Evolutionary conservation across 257 asterid species (phyloP), one percentile per base, ranked within the genome.

Genomic region (Nicotiana paniculata): DNA sequence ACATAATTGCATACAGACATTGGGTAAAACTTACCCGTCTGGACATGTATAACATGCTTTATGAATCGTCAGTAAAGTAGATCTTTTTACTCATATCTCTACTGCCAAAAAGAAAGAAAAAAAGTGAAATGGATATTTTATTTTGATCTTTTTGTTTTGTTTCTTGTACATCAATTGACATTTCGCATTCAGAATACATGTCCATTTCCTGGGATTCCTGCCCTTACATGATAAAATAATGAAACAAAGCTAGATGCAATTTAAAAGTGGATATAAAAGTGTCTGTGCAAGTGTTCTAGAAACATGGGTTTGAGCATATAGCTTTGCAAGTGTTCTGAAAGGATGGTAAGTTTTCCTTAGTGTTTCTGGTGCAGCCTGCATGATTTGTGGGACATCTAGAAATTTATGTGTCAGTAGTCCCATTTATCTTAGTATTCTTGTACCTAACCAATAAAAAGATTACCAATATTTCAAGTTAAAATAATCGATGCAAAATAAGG

Each of bases 391-490:
- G 37, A 69, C 16, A 69, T 69, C 55, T 69, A 37, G 3, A 37
- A 37, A 37, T 68, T 18, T 69, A 3, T 12, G 55, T 69, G 10
- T 24, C 77, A 69, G 46, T 69, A 37, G 77, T 69, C 35, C 37
- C 79, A 72, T 43, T 43, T 53, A 53, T 72, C 79, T n/a, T 72
- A 11, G 39, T 46, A 70, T 72, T 72, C 79, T 72, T 72, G 21
- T 72, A 46, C 37, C 12, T 35, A 35, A 37, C 24, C 57, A 58
- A 5, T 78, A 26, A 21, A 58, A 78, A 78, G 65, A 32, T 32
- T 77, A 77, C 21, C 55, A 35, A 24, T 43, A 21, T 39, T 79
- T 79, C 46, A 79, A 59, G n/a, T 46, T 53, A 9, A 46, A 72
- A 21, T 72, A 62, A 6, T 62, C 18, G n/a, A 26, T 79, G 76